Evolutionary conservation across 352 stramenopile species (phyloP).

Genomic region (Globisporangium spiculum): DNA sequence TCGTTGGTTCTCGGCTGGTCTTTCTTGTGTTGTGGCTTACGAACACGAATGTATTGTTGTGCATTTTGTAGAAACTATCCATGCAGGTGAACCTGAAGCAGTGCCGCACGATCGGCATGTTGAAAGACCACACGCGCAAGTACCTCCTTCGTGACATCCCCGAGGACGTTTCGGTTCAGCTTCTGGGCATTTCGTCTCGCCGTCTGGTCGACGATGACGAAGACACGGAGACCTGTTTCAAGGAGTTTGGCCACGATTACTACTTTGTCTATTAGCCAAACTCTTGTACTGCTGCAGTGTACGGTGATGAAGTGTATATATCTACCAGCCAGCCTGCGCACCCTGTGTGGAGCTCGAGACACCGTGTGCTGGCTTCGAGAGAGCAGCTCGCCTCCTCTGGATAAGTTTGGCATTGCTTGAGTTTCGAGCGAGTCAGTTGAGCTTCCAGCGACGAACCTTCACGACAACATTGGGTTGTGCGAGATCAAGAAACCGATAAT

Average conservation of each 20-base stretch:
- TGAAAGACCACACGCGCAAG: constrained; percentile 12
- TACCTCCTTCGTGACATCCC: background rate
- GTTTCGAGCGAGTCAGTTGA: background rate
- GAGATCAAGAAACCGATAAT: background rate
- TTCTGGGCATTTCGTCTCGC: constrained; percentile 10
- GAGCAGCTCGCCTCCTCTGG: no score
- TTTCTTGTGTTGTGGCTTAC: background rate
- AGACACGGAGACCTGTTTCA: constrained; percentile 6
- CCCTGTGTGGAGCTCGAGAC: background rate
- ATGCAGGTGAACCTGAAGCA: constrained; percentile 9
- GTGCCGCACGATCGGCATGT: constrained; percentile 1
- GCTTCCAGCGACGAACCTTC: background rate
- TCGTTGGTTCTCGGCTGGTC: background rate
- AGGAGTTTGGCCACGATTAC: constrained; percentile 3
- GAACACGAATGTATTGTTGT: background rate
- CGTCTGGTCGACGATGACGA: constrained; percentile 9
- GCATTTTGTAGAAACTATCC: background rate
- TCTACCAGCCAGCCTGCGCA: background rate
- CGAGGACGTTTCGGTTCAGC: background rate
- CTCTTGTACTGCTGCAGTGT: background rate
- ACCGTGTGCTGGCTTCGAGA: background rate
- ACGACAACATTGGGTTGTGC: background rate
- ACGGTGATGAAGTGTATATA: background rate
- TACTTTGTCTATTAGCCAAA: constrained; percentile 14
- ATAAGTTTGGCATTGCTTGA: background rate